Evolutionary conservation across 108 stramenopile species (phyloP).

Genomic region (Cyclotella distinguenda): DNA sequence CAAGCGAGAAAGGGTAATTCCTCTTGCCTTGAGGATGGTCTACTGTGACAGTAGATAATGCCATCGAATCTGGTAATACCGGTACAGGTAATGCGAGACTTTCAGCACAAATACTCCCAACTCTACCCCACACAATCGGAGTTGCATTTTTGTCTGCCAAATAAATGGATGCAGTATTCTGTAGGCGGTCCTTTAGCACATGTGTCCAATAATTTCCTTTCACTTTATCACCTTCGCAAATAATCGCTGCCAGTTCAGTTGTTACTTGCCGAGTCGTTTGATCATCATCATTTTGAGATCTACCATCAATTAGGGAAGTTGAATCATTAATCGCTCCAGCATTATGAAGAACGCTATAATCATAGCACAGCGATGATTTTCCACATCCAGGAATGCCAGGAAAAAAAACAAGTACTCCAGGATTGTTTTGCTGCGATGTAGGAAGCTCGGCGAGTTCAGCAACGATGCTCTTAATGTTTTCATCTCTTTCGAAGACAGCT

Average conservation of each 20-base stretch:
- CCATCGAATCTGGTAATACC: conserved; percentile 60
- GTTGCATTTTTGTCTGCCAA: conserved; percentile 84
- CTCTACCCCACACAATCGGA: conserved; percentile 50
- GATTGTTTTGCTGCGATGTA: conserved; percentile 3
- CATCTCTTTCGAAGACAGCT: neutral
- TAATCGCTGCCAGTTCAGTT: conserved; percentile 30
- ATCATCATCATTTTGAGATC: neutral
- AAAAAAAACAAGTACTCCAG: conserved; percentile 77
- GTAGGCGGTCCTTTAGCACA: conserved; percentile 32
- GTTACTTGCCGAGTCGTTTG: neutral
- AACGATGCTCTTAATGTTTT: conserved; percentile 9
- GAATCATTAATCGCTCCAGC: conserved; percentile 19
- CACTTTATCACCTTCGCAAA: conserved; percentile 44
- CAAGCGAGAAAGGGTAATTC: conserved; percentile 75
- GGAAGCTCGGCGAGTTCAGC: conserved; percentile 8
- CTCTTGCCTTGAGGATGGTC: conserved; percentile 25
- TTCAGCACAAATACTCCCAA: conserved; percentile 41
- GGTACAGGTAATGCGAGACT: conserved; percentile 55
- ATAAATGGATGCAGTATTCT: conserved; percentile 33
- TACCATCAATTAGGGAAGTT: too few relatives aligned
- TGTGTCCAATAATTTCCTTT: conserved; percentile 54
- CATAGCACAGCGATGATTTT: conserved; percentile 63
- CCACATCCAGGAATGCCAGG: conserved; percentile 83
- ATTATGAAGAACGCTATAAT: conserved; percentile 13
- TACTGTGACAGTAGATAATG: conserved; percentile 51